phyloP scores from a whole-genome alignment of 1,139 yeast genomes.

The Kurtzmaniella quercitrusa region DNA sequence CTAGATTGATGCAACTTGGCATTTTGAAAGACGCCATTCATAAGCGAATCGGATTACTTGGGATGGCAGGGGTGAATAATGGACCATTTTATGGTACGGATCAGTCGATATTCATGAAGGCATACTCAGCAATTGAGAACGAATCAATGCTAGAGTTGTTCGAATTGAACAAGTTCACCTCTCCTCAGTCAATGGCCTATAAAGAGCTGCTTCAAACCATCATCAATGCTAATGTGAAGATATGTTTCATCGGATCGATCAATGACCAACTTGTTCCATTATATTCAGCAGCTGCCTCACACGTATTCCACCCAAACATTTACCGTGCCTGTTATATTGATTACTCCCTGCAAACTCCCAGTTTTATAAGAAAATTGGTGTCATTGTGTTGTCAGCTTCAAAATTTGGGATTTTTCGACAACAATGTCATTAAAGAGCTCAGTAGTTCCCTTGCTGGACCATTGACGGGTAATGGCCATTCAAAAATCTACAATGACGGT shows the following conservation, averaged over 20 bases:
- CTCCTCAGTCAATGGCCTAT: constrained; percentile 67
- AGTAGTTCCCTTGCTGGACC: constrained; percentile 85
- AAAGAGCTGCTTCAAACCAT: constrained; percentile 63
- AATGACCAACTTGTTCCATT: constrained; percentile 92
- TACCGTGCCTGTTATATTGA: constrained; percentile 88
- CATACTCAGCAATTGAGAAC: constrained; percentile 85
- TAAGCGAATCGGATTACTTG: constrained; percentile 67
- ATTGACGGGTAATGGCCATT: constrained; percentile 92
- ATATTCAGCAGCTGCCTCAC: constrained; percentile 81
- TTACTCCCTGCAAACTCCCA: constrained; percentile 48
- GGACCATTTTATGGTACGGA: constrained; percentile 94
- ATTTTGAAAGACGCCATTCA: constrained; percentile 45
- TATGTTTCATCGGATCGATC: constrained; percentile 79
- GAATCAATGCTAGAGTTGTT: constrained; percentile 82
- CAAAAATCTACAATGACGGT: constrained; percentile 80
- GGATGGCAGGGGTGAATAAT: constrained; percentile 93
- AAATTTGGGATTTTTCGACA: constrained; percentile 67
- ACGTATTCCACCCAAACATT: constrained; percentile 83
- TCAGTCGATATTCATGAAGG: constrained; percentile 76
- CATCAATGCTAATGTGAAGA: constrained; percentile 66
- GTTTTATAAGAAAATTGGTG: constrained; percentile 43
- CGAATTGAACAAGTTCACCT: constrained; percentile 75
- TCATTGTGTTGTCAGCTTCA: constrained; percentile 48
- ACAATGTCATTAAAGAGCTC: constrained; percentile 74
- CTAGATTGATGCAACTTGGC: constrained; percentile 68